Evolutionary conservation across 495 filamentous ascomycete genomes (phyloP), one percentile per base, ranked within the genome.

Genomic region (Aspergillus haitiensis): DNA sequence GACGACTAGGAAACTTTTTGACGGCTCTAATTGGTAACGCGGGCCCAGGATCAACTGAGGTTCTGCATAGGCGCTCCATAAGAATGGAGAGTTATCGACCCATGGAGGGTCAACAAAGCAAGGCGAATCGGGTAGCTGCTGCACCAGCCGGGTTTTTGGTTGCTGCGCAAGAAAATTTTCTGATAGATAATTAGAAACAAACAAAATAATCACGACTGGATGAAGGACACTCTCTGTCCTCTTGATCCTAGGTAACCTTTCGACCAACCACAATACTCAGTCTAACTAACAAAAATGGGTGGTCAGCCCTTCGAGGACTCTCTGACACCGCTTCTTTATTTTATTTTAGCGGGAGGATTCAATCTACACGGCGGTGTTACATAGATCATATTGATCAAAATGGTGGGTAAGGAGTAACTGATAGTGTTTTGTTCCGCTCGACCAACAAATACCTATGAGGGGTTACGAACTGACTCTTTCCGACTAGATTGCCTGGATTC

Each of bases 61-160:
- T 67, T 67, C 65, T 67, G 65, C 65, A 67, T 67, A 60, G 59
- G 32, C 11, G 7, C 52, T 62, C 53, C 51, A 54, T 53, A 48
- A 59, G 61, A 62, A 55, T 58, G 16, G 7, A 15, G 18, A 16
- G 34, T 54, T 55, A 40, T 27, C 15, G 44, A 47, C 44, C 55
- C 51, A 49, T 57, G 33, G 61, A 58, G 55, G 39, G 53, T 53
- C 59, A 48, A 45, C 55, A 56, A 63, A 58, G 54, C 21, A 56
- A 56, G 48, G 60, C 64, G 54, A 60, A 59, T 61, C 62, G 65
- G 59, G 54, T 53, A 59, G 47, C 58, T 56, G 47, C 60, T 61
- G 54, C 58, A 52, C 42, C 50, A 45, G 40, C 50, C 35, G 53
- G 48, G 37, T 44, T 56, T 27, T 27, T 63, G 64, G 58, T 59